These are phyloP conservation scores for Leavenworthia alabamica DNA, from an alignment of 345 rosid species.

Conservation along the genomic window DNA sequence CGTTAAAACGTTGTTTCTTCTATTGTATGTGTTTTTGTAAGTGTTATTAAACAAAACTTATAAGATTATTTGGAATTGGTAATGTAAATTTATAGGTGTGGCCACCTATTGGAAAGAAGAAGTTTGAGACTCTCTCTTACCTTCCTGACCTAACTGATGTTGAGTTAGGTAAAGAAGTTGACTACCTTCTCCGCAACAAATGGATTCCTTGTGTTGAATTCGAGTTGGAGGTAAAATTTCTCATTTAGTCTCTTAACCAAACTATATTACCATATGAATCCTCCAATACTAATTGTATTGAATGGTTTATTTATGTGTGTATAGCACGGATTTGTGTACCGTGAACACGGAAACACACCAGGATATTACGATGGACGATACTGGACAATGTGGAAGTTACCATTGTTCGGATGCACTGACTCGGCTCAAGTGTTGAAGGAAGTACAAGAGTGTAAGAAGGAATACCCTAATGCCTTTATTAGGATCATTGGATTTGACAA, in stretches of 20 bases:
- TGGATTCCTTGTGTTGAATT: slow-evolving; percentile 78
- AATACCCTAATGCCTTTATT: slow-evolving; percentile 30
- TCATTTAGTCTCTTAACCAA: neutral
- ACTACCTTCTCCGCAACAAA: slow-evolving; percentile 47
- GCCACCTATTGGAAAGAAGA: slow-evolving; percentile 42
- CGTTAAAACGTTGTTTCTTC: too few species aligned
- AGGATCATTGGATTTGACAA: slow-evolving; percentile 38
- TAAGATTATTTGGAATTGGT: neutral
- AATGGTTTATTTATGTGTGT: neutral
- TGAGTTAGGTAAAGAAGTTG: slow-evolving; percentile 37
- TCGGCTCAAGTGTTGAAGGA: slow-evolving; percentile 35
- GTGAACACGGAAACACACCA: slow-evolving; percentile 30
- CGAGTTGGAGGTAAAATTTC: slow-evolving; percentile 32
- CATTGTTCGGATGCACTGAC: slow-evolving; percentile 37
- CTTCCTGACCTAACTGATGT: slow-evolving; percentile 34
- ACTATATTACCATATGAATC: neutral
- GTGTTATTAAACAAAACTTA: neutral
- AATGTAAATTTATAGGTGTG: slow-evolving; percentile 34
- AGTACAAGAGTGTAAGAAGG: slow-evolving; percentile 31
- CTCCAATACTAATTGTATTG: neutral
- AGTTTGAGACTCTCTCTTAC: slow-evolving; percentile 50
- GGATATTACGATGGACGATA: slow-evolving; percentile 37
- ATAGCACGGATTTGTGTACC: slow-evolving; percentile 37
- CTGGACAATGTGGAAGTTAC: slow-evolving; percentile 41
- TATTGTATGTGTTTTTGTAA: too few species aligned